phyloP scores from a whole-genome alignment of 495 filamentous ascomycete genomes.

The Talaromyces nanjingensis region DNA sequence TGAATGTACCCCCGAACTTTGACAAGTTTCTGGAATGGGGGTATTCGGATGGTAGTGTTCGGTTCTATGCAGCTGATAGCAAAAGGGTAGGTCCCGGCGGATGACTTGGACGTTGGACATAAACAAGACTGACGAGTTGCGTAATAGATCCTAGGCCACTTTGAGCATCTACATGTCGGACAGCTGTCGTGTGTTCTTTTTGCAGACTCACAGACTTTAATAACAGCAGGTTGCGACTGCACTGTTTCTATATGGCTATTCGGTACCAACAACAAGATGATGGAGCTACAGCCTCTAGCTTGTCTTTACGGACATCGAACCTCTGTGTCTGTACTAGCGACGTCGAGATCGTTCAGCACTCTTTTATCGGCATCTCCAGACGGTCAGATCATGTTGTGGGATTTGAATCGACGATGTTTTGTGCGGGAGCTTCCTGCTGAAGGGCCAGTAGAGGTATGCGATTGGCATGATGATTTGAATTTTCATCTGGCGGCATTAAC shows the following conservation, averaged over 20 bases:
- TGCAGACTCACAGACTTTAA: slow-evolving; percentile 80
- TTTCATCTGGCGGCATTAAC: not conserved
- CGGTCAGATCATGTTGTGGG: slow-evolving; percentile 83
- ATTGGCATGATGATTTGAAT: not conserved
- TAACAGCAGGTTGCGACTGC: slow-evolving; percentile 88
- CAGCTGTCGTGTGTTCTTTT: slow-evolving; percentile 76
- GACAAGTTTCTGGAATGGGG: slow-evolving; percentile 97
- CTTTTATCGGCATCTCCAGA: slow-evolving; percentile 75
- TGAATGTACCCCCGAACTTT: slow-evolving; percentile 80
- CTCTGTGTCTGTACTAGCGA: slow-evolving; percentile 71
- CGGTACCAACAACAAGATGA: slow-evolving; percentile 52
- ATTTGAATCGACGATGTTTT: slow-evolving; percentile 82
- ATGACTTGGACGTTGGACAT: not conserved
- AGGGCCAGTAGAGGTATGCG: slow-evolving; percentile 43
- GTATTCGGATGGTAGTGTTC: slow-evolving; percentile 84
- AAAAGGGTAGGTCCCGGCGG: slow-evolving; percentile 43
- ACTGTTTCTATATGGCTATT: slow-evolving; percentile 78
- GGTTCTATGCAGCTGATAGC: slow-evolving; percentile 78
- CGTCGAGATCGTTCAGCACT: slow-evolving; percentile 79
- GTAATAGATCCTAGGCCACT: slow-evolving; percentile 59
- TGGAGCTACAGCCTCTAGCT: slow-evolving; percentile 74
- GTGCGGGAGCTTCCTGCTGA: slow-evolving; percentile 62
- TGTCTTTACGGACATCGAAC: slow-evolving; percentile 85
- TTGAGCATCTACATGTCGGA: slow-evolving; percentile 87
- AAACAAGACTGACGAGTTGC: too few relatives aligned